Conservation (phyloP, 768 basidiomycete species). For the Lentinula detonsa region DNA sequence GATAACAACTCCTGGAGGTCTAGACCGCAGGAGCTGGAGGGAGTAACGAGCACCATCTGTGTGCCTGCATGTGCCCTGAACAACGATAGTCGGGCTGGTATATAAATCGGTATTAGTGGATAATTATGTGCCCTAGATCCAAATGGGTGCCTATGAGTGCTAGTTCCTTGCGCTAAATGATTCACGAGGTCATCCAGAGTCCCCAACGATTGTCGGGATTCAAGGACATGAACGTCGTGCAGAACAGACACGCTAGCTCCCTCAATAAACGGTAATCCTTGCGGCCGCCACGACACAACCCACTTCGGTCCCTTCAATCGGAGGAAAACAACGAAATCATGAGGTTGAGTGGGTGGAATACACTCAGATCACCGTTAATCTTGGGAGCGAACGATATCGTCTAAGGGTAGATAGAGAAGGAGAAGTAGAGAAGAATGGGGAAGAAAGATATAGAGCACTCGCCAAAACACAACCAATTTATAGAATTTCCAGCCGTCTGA, state of each 20-base stretch:
- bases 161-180: too few relatives aligned
- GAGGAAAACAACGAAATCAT: not conserved
- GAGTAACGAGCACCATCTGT: too few relatives aligned
- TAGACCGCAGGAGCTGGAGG: too few relatives aligned
- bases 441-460: not conserved
- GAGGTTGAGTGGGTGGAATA: slow-evolving; percentile 1
- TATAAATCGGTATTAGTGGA: too few relatives aligned
- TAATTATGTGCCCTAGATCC: too few relatives aligned
- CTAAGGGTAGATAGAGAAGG: not conserved
- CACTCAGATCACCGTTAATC: not conserved
- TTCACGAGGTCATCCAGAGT: too few relatives aligned
- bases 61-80: too few relatives aligned
- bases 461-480: not conserved
- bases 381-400: not conserved
- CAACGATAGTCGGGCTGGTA: too few relatives aligned
- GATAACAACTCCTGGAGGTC: too few relatives aligned
- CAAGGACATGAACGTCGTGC: not conserved
- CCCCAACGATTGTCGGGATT: too few relatives aligned
- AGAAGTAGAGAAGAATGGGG: not conserved
- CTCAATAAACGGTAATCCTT: slow-evolving; percentile 5
- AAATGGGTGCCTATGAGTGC: too few relatives aligned
- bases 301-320: not conserved
- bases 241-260: not conserved
- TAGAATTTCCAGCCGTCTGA: not conserved
- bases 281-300: slow-evolving; percentile 5